Evolutionary conservation across 306 rosid genomes (phyloP), one percentile per base, ranked within the genome.

Genomic region (Chamaecrista fasciculata): DNA sequence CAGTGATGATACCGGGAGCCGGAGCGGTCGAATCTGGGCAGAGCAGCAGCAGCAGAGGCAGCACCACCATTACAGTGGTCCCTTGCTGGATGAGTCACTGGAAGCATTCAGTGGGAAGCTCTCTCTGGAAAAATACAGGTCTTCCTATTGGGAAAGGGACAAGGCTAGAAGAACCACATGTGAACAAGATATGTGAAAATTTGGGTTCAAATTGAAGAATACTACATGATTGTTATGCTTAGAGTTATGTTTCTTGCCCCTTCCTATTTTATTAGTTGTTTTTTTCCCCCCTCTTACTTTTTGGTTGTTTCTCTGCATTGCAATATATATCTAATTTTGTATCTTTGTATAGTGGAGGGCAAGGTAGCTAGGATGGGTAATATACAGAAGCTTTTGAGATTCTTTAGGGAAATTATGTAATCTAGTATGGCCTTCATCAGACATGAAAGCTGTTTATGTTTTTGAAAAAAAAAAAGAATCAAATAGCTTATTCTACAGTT

Each of bases 291-390:
- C 33, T 10, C 25, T 60, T 65, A 51, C 50, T 55, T 46, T n/a
- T 73, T 11, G n/a, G n/a, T n/a, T 68, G 58, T 44, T 31, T 31
- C 43, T 73, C 71, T 62, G 70, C 78, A 47, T 28, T 67, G 83
- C 74, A n/a, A n/a, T n/a, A n/a, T n/a, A n/a, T 24, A 43, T 75
- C 72, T 69, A 71, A 66, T 81, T 80, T 78, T 75, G 86, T 69
- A 74, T 90, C 64, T 88, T 94, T 88, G 89, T 85, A 81, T 77
- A 90, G 97, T 70, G 68, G 81, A 33, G 79, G 33, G 52, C 44
- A n/a, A n/a, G 36, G 70, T 60, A 57, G 20, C 36, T 76, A 69
- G 79, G 68, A 58, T 75, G 75, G 71, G 49, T 60, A 66, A 66
- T 66, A 62, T 62, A 64, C 48, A 70, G 65, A 59, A 71, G 76